Base-by-base conservation (phyloP, 2,329 filamentous ascomycete species). In the Beauveria australis region DNA sequence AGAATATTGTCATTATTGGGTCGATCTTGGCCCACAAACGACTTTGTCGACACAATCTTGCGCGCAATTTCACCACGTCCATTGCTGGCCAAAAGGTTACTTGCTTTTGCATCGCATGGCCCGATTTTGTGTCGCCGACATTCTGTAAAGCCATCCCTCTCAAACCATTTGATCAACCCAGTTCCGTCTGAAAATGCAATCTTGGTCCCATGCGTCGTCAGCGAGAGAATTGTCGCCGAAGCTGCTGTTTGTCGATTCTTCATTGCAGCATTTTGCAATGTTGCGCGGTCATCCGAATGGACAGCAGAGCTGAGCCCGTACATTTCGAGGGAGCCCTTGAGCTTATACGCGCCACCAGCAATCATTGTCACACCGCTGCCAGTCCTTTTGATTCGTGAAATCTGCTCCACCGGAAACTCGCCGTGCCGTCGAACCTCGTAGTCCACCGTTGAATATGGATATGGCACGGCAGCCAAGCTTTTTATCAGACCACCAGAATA, bases 271-370 rank as follows among this genome's bases (percentile, higher is more conserved):
- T 79, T 78, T 51, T 78, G 75, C 51, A 67, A 60, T 56, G 67
- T 63, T 57, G 55, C 65, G 60, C 59, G 67, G 61, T 63, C 71
- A 43, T 56, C 70, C 64, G 67, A 63, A n/a, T 67, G 66, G 24
- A 64, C 67, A 62, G 59, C 68, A 48, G 65, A 70, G 47, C 65
- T 74, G 26, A 91, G 74, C 16, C 86, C 85, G 71, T 96, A 96
- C n/a, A 96, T 76, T 69, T 97, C 93, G 2, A 97, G 78, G 0
- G 89, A 92, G 0, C 93, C 93, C 72, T 94, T 92, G 37, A 89
- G 91, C 67, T 94, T 95, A 76, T 97, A 97, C 70, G 93, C 90
- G 5, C 92, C 93, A 44, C 89, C 90, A 3, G 91, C 90, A 56
- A 96, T 82, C 28, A 97, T 74, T 0, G 88, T 92, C 51, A 87